phyloP scores from a whole-genome alignment of 1,284 basidiomycete genomes.

The Boletus sp. region DNA sequence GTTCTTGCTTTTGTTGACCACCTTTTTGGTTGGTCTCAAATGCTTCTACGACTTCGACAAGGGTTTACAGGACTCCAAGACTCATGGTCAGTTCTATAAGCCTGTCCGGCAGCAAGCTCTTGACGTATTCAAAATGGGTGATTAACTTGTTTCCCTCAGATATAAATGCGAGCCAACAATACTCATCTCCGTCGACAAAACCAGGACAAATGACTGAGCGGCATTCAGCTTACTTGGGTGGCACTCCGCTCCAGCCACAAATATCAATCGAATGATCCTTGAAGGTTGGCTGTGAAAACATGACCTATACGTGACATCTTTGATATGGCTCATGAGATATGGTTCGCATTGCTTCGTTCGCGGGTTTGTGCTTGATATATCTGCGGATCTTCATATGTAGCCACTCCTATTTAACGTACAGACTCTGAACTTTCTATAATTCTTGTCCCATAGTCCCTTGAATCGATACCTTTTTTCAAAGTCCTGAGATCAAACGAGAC shows the following conservation, averaged over 20 bases:
- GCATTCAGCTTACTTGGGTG: conserved; percentile 34
- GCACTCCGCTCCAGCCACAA: conserved; percentile 37
- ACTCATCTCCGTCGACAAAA: conserved; percentile 38
- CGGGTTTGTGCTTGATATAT: conserved; percentile 1
- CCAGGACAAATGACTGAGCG: conserved; percentile 47
- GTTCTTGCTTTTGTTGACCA: conserved; percentile 65
- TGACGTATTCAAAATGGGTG: conserved; percentile 31
- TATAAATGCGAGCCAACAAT: conserved; percentile 45
- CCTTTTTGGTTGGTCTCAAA: conserved; percentile 69
- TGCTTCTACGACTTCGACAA: conserved; percentile 79
- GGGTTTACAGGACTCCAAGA: conserved; percentile 66
- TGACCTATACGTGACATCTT: conserved; percentile 4
- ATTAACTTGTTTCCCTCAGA: conserved; percentile 39
- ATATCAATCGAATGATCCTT: conserved; percentile 47
- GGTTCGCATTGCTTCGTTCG: not conserved
- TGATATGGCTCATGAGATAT: conserved; percentile 4
- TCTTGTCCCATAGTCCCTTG: conserved; percentile 8
- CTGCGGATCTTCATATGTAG: conserved; percentile 12
- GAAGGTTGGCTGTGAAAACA: not conserved
- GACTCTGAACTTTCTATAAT: conserved; percentile 21
- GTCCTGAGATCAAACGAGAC: not conserved
- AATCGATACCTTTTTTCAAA: conserved; percentile 8
- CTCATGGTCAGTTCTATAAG: conserved; percentile 58
- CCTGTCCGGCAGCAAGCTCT: conserved; percentile 30
- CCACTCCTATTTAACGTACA: conserved; percentile 20